Evolutionary conservation across 2,329 filamentous ascomycete species (phyloP), one percentile per base, ranked within the genome.

Genomic region (Penicillium sp.): DNA sequence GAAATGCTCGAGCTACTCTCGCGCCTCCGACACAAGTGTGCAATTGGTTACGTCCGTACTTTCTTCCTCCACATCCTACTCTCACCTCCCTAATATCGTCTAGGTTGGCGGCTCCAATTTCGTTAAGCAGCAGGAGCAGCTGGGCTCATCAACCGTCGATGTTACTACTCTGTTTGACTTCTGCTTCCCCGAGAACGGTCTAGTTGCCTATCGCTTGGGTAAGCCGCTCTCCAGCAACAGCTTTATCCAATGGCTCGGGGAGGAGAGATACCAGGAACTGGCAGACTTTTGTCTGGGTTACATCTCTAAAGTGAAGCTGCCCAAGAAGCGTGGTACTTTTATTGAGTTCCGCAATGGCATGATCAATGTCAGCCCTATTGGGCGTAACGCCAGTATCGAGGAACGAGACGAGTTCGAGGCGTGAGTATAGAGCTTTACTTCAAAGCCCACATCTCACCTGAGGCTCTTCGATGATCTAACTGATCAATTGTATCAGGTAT

Each of bases 171-270:
- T 98, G 70, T 99, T 99, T 82, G 95, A 99, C 82, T 99, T 91
- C 81, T 95, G 90, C 85, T 99, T 99, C 81, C 83, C 92, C 58
- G 95, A 99, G 81, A 99, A 99, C 79, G 95, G 95, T 11, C 86
- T 99, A 66, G 96, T 90, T 1, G 95, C 93, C 44, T 96, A 85
- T 83, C 92, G 92, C 72, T 79, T 93, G 70, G 95, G 93, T 69
- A 78, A 88, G 74, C 83, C 85, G 54, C 85, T 98, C 57, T 82
- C 88, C 1, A 87, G 86, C 69, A 89, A 89, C 78, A 91, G 86
- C 78, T 99, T 98, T 85, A 96, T 98, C 80, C 77, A 86, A 68
- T 96, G 88, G 88, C 83, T 98, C 62, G 95, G 95, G 63, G 93
- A 99, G 83, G 84, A 86, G 44, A 84, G 84, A 80, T 88, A 88